Base-by-base conservation (phyloP, 2,329 filamentous ascomycete species). In the Trichoderma atroviride region DNA sequence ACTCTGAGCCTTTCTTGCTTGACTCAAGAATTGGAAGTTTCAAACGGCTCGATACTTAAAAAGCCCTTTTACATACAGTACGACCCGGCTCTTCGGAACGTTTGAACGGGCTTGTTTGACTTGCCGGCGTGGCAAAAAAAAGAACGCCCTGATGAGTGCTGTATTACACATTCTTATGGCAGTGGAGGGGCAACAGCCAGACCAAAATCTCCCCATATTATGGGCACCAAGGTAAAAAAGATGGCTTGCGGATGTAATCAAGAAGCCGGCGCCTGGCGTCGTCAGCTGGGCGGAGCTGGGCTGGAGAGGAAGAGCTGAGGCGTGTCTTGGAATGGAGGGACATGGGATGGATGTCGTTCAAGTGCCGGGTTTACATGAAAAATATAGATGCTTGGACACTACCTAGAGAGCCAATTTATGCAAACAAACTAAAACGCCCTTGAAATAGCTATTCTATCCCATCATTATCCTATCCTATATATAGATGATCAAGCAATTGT, bases 211-310 rank as follows among this genome's bases (percentile, higher is more conserved):
- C 33, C 33, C 11, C 33, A 35, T 35, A 35, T 35, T 35, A 33
- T 33, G 33, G 33, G 9, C 33, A 10, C 10, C 9, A 11, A 33
- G 33, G 11, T 13, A 35, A 24, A 19, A 35, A 50, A 5, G 43
- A 22, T 9, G 43, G n/a, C n/a, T 50, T 50, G 47, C 47, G n/a
- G 47, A 50, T 50, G 47, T 50, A 50, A 50, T 50, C 47, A 50
- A 24, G 11, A 22, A 4, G n/a, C 47, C n/a, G 47, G 14, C 16
- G 43, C 47, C 47, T 50, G 40, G 62, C 62, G 62, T 65, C 62
- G 62, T 65, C 62, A 65, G 62, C 62, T 57, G 60, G 47, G 52
- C 16, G 53, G 61, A 43, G 60, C 43, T 29, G 62, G 33, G 62
- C 40, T 47, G 50, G 9, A 19, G 27, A 27, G 14, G 35, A 11